A percentile compares a stretch with the other conserved stretches of the same genome.
phyloP scores from a whole-genome alignment of 495 filamentous ascomycete species.

The Hapsidospora chrysogenum region DNA sequence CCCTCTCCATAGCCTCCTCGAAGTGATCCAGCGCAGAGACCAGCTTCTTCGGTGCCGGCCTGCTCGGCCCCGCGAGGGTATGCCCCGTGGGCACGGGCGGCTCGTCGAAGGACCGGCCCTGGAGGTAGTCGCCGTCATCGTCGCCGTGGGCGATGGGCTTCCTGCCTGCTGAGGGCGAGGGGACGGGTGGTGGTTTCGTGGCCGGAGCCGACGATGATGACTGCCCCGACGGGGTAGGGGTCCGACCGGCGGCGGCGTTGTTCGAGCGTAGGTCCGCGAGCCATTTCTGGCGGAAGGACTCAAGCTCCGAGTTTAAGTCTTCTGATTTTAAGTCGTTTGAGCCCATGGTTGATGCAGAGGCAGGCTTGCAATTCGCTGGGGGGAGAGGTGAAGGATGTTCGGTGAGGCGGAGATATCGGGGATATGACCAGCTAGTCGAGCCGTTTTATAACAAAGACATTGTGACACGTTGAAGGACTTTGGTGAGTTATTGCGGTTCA shows the following conservation, averaged over 20 bases:
- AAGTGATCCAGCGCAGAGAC: conserved; percentile 81
- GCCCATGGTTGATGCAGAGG: too few species aligned
- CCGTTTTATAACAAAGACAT: too few species aligned
- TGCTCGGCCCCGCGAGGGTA: conserved; percentile 5
- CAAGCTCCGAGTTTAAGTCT: conserved; percentile 18
- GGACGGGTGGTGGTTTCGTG: conserved; percentile 6
- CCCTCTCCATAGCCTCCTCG: conserved; percentile 79
- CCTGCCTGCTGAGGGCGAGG: neutral
- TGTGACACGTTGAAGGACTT: too few species aligned
- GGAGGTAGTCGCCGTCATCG: conserved; percentile 23
- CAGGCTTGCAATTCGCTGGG: too few species aligned
- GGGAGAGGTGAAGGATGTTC: too few species aligned
- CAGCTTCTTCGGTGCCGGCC: conserved; percentile 30
- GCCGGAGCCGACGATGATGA: conserved; percentile 4
- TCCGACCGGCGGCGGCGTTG: conserved; percentile 5
- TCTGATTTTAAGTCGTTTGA: neutral
- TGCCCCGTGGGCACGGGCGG: conserved; percentile 4
- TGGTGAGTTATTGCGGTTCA: too few species aligned
- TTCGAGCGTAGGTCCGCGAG: conserved; percentile 16
- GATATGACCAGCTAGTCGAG: too few species aligned
- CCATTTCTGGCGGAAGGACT: conserved; percentile 23
- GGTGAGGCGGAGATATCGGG: too few species aligned
- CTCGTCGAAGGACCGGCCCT: conserved; percentile 20
- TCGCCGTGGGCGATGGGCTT: conserved; percentile 5
- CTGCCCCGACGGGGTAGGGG: conserved; percentile 3